phyloP scores from a whole-genome alignment of 179 eudicot genomes.

The Amaranthus tricolor region DNA sequence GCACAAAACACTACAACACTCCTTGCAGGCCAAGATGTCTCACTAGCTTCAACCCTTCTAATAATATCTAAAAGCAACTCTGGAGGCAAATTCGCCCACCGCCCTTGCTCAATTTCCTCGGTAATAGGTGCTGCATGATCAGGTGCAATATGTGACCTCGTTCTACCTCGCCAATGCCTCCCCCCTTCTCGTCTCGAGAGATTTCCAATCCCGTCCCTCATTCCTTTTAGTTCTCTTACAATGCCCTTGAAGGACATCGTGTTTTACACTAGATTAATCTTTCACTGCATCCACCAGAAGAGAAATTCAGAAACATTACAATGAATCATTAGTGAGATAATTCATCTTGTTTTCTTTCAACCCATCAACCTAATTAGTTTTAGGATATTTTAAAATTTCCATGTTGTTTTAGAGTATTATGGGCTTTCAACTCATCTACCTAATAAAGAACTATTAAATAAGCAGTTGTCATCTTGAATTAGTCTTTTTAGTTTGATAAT shows the following conservation, averaged over 20 bases:
- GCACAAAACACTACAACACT: slow-evolving; percentile 72
- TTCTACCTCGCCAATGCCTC: slow-evolving; percentile 66
- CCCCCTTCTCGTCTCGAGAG: slow-evolving; percentile 63
- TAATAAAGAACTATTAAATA: not conserved
- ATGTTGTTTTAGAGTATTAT: not conserved
- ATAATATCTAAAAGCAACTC: slow-evolving; percentile 87
- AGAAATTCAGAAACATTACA: slow-evolving; percentile 1
- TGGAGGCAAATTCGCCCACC: slow-evolving; percentile 86
- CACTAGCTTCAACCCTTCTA: slow-evolving; percentile 74
- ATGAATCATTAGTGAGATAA: not conserved
- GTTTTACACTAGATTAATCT: not conserved
- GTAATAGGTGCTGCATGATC: slow-evolving; percentile 45
- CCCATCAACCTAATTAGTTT: not conserved
- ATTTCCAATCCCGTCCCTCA: slow-evolving; percentile 72
- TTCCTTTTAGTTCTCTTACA: slow-evolving; percentile 67
- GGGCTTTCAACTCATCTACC: not conserved
- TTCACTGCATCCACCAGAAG: slow-evolving; percentile 10
- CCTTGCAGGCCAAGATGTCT: slow-evolving; percentile 89
- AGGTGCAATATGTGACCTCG: slow-evolving; percentile 81
- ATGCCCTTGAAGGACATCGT: slow-evolving; percentile 78
- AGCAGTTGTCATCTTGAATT: not conserved
- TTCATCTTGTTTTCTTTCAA: not conserved
- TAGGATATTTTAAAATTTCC: not conserved
- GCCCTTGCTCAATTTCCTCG: slow-evolving; percentile 61
- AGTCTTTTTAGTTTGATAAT: slow-evolving; percentile 6